These are phyloP conservation scores for Olyra latifolia DNA, from an alignment of 176 grass and related monocot genomes.

Conservation along the genomic window DNA sequence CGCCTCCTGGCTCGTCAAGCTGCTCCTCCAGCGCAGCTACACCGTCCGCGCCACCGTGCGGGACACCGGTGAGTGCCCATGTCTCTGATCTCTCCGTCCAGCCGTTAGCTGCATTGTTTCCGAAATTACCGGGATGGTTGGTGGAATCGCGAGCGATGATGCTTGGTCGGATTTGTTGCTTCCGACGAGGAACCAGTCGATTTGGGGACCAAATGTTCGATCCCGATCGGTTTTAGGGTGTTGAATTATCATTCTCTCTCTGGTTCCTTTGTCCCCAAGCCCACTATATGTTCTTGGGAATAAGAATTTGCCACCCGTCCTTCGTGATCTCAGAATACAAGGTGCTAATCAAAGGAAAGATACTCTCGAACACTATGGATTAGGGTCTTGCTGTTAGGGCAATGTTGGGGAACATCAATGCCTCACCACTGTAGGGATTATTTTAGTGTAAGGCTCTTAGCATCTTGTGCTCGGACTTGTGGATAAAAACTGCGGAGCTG, in stretches of 20 bases:
- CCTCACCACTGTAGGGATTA: neutral
- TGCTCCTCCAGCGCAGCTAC: slow-evolving; percentile 52
- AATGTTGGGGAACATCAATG: neutral
- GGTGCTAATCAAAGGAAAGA: neutral
- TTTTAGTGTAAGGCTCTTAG: neutral
- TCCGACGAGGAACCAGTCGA: neutral
- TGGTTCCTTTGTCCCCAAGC: neutral
- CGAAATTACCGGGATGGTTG: neutral
- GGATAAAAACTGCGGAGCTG: neutral
- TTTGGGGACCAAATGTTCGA: neutral
- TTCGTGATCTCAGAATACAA: neutral
- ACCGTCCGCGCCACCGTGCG: slow-evolving; percentile 53
- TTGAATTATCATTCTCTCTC: neutral
- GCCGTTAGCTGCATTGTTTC: neutral
- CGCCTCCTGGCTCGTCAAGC: slow-evolving; percentile 51
- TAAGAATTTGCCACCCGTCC: neutral
- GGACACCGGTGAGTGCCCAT: slow-evolving; percentile 15
- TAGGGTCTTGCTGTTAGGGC: neutral
- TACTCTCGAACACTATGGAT: neutral
- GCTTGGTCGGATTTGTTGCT: neutral
- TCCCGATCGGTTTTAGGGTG: neutral
- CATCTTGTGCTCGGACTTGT: neutral
- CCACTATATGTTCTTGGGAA: neutral
- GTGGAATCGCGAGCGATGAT: neutral
- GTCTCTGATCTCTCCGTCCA: neutral